phyloP scores from a whole-genome alignment of 352 stramenopile species.

The Halophytophthora batemanensis region DNA sequence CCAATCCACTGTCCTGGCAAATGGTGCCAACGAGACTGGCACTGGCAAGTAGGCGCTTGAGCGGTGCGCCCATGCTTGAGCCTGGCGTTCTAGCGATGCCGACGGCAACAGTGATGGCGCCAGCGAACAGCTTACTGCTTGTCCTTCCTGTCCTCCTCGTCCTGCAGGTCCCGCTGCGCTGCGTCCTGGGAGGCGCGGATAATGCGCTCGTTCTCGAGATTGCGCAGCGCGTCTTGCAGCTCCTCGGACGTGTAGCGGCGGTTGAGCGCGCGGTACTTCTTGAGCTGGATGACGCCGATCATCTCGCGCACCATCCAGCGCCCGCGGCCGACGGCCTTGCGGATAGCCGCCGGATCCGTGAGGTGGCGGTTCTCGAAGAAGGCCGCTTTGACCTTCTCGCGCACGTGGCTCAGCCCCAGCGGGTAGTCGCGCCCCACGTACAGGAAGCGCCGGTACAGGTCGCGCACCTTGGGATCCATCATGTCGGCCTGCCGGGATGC shows the following conservation, averaged over 20 bases:
- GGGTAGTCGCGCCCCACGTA: conserved; percentile 95
- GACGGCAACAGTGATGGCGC: too few relatives aligned
- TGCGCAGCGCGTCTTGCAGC: conserved; percentile 58
- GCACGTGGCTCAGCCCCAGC: conserved; percentile 89
- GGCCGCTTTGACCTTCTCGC: conserved; percentile 88
- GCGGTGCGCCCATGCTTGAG: too few relatives aligned
- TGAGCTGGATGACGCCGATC: conserved; percentile 96
- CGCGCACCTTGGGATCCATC: conserved; percentile 93
- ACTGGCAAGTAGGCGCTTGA: too few relatives aligned
- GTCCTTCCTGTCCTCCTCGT: background rate
- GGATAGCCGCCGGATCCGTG: conserved; percentile 70
- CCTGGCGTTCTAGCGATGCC: too few relatives aligned
- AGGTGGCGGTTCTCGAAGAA: conserved; percentile 88
- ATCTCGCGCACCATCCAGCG: conserved; percentile 95
- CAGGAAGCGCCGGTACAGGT: conserved; percentile 95
- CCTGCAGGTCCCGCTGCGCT: conserved; percentile 2
- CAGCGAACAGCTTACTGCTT: too few relatives aligned
- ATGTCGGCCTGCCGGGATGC: background rate
- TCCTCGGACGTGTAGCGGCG: conserved; percentile 87
- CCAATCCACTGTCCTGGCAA: too few relatives aligned
- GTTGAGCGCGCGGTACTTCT: conserved; percentile 96
- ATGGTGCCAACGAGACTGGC: too few relatives aligned
- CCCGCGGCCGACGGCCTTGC: conserved; percentile 91
- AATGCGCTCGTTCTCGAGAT: conserved; percentile 36
- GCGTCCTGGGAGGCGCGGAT: conserved; percentile 12